These are phyloP conservation scores for Gentiana macrophylla DNA, from an alignment of 257 asterid genomes.

Conservation along the genomic window DNA sequence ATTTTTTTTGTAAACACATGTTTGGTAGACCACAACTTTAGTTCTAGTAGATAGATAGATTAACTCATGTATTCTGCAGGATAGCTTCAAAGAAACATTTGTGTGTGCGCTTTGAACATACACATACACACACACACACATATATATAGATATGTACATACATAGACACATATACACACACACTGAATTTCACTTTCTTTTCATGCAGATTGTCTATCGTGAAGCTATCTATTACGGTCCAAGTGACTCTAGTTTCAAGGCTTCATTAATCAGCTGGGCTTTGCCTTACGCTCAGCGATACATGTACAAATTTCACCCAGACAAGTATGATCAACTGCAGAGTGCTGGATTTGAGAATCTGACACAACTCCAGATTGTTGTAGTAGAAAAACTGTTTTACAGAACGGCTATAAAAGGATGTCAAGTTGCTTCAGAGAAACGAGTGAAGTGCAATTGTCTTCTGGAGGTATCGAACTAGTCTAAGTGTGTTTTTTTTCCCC, in stretches of 20 bases:
- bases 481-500: no score
- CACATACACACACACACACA: no score
- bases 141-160: no score
- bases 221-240: constrained; percentile 60
- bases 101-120: no score
- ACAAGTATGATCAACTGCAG: constrained; percentile 50
- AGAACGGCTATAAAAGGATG: constrained; percentile 46
- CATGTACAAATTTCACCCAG: constrained; percentile 34
- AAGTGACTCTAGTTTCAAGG: constrained; percentile 39
- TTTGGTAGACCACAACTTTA: no score
- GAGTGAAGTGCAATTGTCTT: constrained; percentile 58
- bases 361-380: constrained; percentile 43
- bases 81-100: no score
- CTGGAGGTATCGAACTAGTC: constrained; percentile 46
- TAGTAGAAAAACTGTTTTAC: constrained; percentile 65
- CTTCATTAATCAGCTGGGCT: constrained; percentile 71
- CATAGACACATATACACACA: no score
- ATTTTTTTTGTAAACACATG: no score
- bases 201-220: constrained; percentile 67
- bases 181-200: background rate
- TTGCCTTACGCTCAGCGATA: constrained; percentile 98
- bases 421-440: constrained; percentile 42
- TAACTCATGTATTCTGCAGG: no score
- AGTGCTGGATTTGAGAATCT: constrained; percentile 47
- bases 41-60: no score